These are phyloP conservation scores for Gymnopus androsaceus DNA, from an alignment of 1,284 basidiomycete species.

Conservation along the genomic window DNA sequence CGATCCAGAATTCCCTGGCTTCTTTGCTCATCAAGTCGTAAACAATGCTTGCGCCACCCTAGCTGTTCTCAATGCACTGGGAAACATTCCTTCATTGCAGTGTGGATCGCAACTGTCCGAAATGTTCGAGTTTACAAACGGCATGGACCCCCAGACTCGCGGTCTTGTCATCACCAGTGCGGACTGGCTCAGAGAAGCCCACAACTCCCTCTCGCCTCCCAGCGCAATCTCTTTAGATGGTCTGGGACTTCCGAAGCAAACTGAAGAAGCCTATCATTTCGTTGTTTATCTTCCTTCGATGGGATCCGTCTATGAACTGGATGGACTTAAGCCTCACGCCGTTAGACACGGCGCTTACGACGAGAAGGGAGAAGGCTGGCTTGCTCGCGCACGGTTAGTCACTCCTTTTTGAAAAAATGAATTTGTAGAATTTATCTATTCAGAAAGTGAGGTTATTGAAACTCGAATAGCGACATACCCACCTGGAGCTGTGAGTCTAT, in stretches of 20 bases:
- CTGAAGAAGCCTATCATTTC: slow-evolving; percentile 92
- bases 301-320: slow-evolving; percentile 87
- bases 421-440: not conserved
- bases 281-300: slow-evolving; percentile 85
- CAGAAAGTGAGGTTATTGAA: slow-evolving; percentile 75
- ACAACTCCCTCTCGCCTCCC: slow-evolving; percentile 89
- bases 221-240: slow-evolving; percentile 81
- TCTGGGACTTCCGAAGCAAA: slow-evolving; percentile 65
- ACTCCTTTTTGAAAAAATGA: slow-evolving; percentile 20
- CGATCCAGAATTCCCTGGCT: slow-evolving; percentile 78
- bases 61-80: slow-evolving; percentile 90
- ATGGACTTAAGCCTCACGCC: slow-evolving; percentile 79
- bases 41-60: slow-evolving; percentile 94
- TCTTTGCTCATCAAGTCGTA: slow-evolving; percentile 91
- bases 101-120: slow-evolving; percentile 75
- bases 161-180: slow-evolving; percentile 85
- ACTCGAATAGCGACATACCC: slow-evolving; percentile 87
- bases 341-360: slow-evolving; percentile 77
- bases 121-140: slow-evolving; percentile 75
- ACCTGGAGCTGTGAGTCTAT: slow-evolving; percentile 67
- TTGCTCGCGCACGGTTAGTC: slow-evolving; percentile 70
- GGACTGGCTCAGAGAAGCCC: slow-evolving; percentile 82
- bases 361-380: slow-evolving; percentile 76
- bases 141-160: slow-evolving; percentile 84
- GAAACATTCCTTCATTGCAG: slow-evolving; percentile 77